phyloP scores from a whole-genome alignment of 2,329 filamentous ascomycete genomes.

The Botrytis galanthina region DNA sequence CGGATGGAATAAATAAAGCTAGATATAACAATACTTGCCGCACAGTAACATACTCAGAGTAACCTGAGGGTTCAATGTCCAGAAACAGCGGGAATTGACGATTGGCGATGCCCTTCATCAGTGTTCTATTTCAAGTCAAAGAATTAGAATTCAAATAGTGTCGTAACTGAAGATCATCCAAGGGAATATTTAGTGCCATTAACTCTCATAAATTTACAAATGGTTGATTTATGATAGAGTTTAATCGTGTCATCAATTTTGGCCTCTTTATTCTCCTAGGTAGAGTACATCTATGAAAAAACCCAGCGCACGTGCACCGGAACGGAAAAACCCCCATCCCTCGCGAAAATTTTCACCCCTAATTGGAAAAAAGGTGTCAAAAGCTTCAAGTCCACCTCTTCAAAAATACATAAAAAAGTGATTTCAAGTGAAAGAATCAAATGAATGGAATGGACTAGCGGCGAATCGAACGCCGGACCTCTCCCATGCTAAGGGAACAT shows the following conservation, averaged over 20 bases:
- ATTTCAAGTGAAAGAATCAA: rapidly evolving
- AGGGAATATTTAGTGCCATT: too few species aligned
- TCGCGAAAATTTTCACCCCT: not conserved
- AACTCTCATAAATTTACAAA: too few species aligned
- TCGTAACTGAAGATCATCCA: too few species aligned
- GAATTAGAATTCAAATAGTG: too few species aligned
- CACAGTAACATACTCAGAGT: too few species aligned
- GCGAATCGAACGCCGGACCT: not conserved
- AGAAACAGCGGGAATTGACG: too few species aligned
- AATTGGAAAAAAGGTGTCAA: not conserved
- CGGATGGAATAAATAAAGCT: not conserved
- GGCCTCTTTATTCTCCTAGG: too few species aligned
- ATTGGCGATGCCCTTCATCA: too few species aligned
- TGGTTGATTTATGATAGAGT: too few species aligned
- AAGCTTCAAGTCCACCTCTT: not conserved
- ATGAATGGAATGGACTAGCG: not conserved
- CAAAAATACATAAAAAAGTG: not conserved
- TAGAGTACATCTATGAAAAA: not conserved
- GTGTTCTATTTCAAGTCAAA: too few species aligned
- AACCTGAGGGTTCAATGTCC: not conserved
- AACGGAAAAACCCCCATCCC: not conserved
- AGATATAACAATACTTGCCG: not conserved
- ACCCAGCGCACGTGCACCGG: not conserved
- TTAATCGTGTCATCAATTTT: too few species aligned
- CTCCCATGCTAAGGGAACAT: not conserved